These are phyloP conservation scores for Magnusiomyces tetraspermus DNA, from an alignment of 1,139 yeast species.

Conservation along the genomic window DNA sequence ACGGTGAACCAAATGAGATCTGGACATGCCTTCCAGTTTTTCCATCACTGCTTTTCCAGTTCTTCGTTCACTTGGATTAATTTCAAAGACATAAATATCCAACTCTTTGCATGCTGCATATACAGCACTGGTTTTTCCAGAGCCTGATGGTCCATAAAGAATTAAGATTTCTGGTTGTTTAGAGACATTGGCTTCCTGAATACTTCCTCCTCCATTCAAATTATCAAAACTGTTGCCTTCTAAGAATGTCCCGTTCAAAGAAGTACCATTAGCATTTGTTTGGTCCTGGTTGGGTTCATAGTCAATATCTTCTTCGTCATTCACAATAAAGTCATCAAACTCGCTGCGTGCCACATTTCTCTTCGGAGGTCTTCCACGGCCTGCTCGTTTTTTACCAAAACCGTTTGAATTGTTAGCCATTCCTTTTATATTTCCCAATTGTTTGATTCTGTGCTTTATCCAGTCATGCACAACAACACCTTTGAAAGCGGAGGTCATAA, in stretches of 20 bases:
- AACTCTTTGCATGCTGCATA: constrained; percentile 58
- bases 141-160: constrained; percentile 61
- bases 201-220: constrained; percentile 13
- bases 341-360: constrained; percentile 19
- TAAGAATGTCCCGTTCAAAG: constrained; percentile 1
- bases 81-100: constrained; percentile 70
- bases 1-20: constrained; percentile 66
- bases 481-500: constrained; percentile 15
- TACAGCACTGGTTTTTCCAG: constrained; percentile 71
- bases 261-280: not conserved
- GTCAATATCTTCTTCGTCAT: constrained; percentile 29
- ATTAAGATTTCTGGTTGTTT: constrained; percentile 36
- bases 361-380: constrained; percentile 10
- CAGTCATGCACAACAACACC: constrained; percentile 18
- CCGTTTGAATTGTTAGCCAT: not conserved
- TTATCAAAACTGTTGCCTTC: constrained; percentile 15
- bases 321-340: constrained; percentile 41
- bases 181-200: constrained; percentile 21
- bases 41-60: constrained; percentile 61
- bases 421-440: constrained; percentile 7
- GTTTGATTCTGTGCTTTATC: constrained; percentile 17
- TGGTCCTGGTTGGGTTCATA: constrained; percentile 11
- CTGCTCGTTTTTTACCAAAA: constrained; percentile 17
- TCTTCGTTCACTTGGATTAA: constrained; percentile 64
- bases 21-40: constrained; percentile 66